A percentile compares a stretch with the other conserved stretches of the same genome.
These are phyloP conservation scores for Didymella arachidicola DNA, from an alignment of 2,329 filamentous ascomycete species.

Conservation along the genomic window DNA sequence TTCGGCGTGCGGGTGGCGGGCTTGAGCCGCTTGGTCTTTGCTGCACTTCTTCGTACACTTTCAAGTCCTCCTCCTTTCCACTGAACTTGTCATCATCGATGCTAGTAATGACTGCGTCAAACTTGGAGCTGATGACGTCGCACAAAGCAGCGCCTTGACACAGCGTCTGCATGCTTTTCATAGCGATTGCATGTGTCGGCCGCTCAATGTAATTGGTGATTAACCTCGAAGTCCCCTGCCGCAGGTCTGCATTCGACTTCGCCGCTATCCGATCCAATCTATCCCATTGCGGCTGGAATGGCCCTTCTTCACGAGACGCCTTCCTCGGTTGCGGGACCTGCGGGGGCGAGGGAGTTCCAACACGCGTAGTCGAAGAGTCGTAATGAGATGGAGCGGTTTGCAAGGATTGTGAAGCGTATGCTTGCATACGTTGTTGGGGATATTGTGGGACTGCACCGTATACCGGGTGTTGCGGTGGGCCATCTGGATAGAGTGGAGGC, in stretches of 20 bases:
- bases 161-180: conserved; percentile 49
- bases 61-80: conserved; percentile 62
- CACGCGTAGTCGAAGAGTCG: conserved; percentile 32
- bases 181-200: conserved; percentile 39
- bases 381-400: conserved; percentile 29
- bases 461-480: conserved; percentile 29
- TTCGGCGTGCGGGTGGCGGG: conserved; percentile 25
- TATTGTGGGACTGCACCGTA: conserved; percentile 34
- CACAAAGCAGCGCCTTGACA: conserved; percentile 57
- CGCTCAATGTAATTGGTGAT: conserved; percentile 42
- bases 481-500: conserved; percentile 22
- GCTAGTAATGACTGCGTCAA: conserved; percentile 73
- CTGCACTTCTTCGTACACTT: conserved; percentile 32
- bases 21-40: conserved; percentile 26
- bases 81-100: conserved; percentile 71
- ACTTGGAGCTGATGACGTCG: conserved; percentile 67
- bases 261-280: conserved; percentile 41
- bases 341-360: conserved; percentile 32
- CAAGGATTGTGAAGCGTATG: conserved; percentile 27
- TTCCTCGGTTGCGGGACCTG: conserved; percentile 16
- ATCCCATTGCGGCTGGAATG: conserved; percentile 40
- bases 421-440: conserved; percentile 23
- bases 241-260: conserved; percentile 41
- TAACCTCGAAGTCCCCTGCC: conserved; percentile 38
- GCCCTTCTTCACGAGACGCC: conserved; percentile 29